phyloP scores from a whole-genome alignment of 2,329 filamentous ascomycete genomes.

The Trichoderma sp. region DNA sequence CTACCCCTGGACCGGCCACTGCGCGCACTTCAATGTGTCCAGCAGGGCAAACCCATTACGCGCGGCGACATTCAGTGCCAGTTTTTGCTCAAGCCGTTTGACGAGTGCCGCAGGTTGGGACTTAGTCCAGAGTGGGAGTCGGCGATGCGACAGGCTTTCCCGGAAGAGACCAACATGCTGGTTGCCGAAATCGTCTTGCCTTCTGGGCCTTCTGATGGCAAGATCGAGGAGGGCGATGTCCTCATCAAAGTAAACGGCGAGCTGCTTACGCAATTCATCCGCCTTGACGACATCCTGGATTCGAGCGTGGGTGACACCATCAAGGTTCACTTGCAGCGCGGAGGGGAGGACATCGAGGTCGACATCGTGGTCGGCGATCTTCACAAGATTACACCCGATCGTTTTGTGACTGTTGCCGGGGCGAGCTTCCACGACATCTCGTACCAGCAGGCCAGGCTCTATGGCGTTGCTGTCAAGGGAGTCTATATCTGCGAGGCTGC shows the following conservation, averaged over 20 bases:
- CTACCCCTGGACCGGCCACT: slow-evolving; percentile 88
- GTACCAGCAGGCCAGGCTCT: slow-evolving; percentile 95
- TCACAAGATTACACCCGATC: slow-evolving; percentile 91
- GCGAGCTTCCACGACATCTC: slow-evolving; percentile 95
- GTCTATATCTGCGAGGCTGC: slow-evolving; percentile 95
- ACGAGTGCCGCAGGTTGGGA: slow-evolving; percentile 89
- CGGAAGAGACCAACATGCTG: slow-evolving; percentile 93
- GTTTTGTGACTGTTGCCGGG: slow-evolving; percentile 91
- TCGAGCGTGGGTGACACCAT: slow-evolving; percentile 80
- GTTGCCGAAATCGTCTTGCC: slow-evolving; percentile 95
- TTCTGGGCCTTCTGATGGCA: slow-evolving; percentile 80
- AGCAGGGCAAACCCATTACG: slow-evolving; percentile 71
- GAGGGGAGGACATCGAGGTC: slow-evolving; percentile 83
- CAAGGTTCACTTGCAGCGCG: slow-evolving; percentile 80
- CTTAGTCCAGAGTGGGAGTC: slow-evolving; percentile 85
- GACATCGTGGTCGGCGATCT: slow-evolving; percentile 85
- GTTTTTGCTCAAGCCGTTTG: slow-evolving; percentile 95
- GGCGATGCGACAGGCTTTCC: slow-evolving; percentile 77
- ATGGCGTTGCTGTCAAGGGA: slow-evolving; percentile 87
- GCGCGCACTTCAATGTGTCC: slow-evolving; percentile 83
- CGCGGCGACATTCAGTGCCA: slow-evolving; percentile 98
- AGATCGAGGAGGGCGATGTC: slow-evolving; percentile 93
- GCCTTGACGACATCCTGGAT: slow-evolving; percentile 88
- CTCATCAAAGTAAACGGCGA: slow-evolving; percentile 91
- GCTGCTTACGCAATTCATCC: slow-evolving; percentile 89